Evolutionary conservation across 1,139 yeast genomes (phyloP).

Genomic region (Debaryomyces singareniensis): DNA sequence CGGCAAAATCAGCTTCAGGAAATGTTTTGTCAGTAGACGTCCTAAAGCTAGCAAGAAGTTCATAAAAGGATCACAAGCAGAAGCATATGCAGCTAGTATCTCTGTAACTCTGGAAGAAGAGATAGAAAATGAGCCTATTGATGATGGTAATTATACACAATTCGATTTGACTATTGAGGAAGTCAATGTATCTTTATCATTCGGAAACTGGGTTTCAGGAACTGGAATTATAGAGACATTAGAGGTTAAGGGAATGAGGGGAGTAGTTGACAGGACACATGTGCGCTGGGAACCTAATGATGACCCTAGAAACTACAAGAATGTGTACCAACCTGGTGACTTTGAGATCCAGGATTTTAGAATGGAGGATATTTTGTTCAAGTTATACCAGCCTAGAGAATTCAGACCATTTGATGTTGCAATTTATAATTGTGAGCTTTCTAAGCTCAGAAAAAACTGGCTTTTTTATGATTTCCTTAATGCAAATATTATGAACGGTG

Average conservation of each 20-base stretch:
- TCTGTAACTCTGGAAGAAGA: conserved; percentile 6
- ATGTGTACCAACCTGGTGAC: conserved; percentile 76
- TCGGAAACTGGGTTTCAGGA: conserved; percentile 86
- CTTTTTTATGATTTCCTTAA: conserved; percentile 78
- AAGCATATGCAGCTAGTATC: conserved; percentile 38
- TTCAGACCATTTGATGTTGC: conserved; percentile 84
- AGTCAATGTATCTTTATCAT: conserved; percentile 72
- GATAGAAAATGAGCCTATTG: conserved; percentile 35
- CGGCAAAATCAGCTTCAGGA: conserved; percentile 76
- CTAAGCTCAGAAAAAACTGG: conserved; percentile 85
- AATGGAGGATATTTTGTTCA: conserved; percentile 79
- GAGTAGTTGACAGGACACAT: conserved; percentile 85
- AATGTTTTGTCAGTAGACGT: conserved; percentile 80
- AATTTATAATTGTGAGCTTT: conserved; percentile 76
- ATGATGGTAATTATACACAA: conserved; percentile 94
- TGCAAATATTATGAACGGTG: conserved; percentile 82
- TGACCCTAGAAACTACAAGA: conserved; percentile 76
- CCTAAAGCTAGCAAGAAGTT: conserved; percentile 54
- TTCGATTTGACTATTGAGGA: conserved; percentile 87
- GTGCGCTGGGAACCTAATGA: conserved; percentile 79
- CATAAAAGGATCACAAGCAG: conserved; percentile 70
- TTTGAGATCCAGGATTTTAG: conserved; percentile 81
- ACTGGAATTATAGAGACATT: conserved; percentile 80
- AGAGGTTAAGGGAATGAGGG: conserved; percentile 79
- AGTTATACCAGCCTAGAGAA: conserved; percentile 71